A percentile compares a stretch with the other conserved stretches of the same genome.
Conservation (phyloP, 2,329 filamentous ascomycete species). For the Lecanicillium sp. region DNA sequence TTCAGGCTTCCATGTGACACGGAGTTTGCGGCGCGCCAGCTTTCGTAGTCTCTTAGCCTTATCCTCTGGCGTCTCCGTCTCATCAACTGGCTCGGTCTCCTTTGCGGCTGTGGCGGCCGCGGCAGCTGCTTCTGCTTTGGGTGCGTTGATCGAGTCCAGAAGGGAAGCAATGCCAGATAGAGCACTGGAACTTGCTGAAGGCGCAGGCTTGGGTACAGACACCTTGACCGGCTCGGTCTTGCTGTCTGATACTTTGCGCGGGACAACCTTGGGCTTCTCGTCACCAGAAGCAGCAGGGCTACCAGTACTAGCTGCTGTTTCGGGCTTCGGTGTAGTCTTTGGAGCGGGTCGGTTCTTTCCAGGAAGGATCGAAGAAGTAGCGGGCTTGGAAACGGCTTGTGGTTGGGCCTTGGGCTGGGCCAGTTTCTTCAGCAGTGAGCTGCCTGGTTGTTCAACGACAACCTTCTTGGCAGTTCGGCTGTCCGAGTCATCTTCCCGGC, state of each 20-base stretch:
- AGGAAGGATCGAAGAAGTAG: conserved; percentile 32
- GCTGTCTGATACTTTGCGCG: conserved; percentile 9
- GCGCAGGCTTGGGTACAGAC: conserved; percentile 22
- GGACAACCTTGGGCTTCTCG: conserved; percentile 24
- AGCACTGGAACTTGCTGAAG: conserved; percentile 28
- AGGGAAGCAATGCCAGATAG: conserved; percentile 49
- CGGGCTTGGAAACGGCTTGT: conserved; percentile 24
- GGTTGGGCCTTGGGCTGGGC: conserved; percentile 30
- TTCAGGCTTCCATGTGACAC: conserved; percentile 66
- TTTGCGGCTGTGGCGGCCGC: conserved; percentile 42
- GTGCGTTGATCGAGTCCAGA: conserved; percentile 44
- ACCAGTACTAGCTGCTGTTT: conserved; percentile 21
- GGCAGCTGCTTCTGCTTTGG: conserved; percentile 36
- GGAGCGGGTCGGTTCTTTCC: conserved; percentile 40
- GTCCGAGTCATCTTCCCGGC: conserved; percentile 36
- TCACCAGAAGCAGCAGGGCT: conserved; percentile 23
- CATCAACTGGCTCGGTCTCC: conserved; percentile 42
- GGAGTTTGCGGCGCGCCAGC: conserved; percentile 62
- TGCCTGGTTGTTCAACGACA: conserved; percentile 31
- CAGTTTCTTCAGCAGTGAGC: conserved; percentile 35
- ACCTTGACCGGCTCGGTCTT: conserved; percentile 22
- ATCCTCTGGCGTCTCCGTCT: conserved; percentile 61
- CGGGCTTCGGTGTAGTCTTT: conserved; percentile 37
- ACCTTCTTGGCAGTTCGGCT: conserved; percentile 37
- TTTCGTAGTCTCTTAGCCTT: conserved; percentile 63